Conservation (phyloP, 2,329 filamentous ascomycete genomes). For the Xylariaceae sp. region DNA sequence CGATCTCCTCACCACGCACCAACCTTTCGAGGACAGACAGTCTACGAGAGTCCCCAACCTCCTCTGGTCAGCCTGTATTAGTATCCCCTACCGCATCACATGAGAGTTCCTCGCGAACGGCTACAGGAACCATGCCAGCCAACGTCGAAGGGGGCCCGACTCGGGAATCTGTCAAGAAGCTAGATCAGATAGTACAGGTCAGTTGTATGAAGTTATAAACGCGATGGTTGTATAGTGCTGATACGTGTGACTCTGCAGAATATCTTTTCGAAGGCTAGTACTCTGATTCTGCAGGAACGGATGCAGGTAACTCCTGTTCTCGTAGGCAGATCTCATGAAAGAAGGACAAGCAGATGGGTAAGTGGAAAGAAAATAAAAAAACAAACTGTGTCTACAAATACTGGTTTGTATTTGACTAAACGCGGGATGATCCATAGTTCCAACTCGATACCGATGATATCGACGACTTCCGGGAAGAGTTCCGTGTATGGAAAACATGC, state of each 20-base stretch:
- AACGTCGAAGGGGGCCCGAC: slow-evolving; percentile 45
- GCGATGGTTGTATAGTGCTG: not conserved
- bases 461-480: slow-evolving; percentile 75
- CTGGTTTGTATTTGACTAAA: slow-evolving; percentile 11
- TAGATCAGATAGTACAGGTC: slow-evolving; percentile 93
- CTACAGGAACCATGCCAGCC: slow-evolving; percentile 41
- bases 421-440: slow-evolving; percentile 55
- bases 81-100: slow-evolving; percentile 40
- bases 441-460: slow-evolving; percentile 93
- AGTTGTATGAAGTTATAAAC: slow-evolving; percentile 21
- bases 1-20: slow-evolving; percentile 65
- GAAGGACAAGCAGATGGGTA: slow-evolving; percentile 32
- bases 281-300: slow-evolving; percentile 76
- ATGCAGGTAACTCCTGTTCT: slow-evolving; percentile 51
- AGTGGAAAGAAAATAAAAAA: slow-evolving; percentile 11
- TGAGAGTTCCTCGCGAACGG: slow-evolving; percentile 36
- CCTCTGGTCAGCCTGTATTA: slow-evolving; percentile 39
- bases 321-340: slow-evolving; percentile 29
- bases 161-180: slow-evolving; percentile 66
- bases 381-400: not conserved
- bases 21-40: slow-evolving; percentile 70
- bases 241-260: slow-evolving; percentile 52
- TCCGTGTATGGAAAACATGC: slow-evolving; percentile 74
- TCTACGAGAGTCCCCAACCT: slow-evolving; percentile 55
- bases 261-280: slow-evolving; percentile 81